These are phyloP conservation scores for Dillenia suffruticosa DNA, from an alignment of 164 flowering plant genomes.

Conservation along the genomic window DNA sequence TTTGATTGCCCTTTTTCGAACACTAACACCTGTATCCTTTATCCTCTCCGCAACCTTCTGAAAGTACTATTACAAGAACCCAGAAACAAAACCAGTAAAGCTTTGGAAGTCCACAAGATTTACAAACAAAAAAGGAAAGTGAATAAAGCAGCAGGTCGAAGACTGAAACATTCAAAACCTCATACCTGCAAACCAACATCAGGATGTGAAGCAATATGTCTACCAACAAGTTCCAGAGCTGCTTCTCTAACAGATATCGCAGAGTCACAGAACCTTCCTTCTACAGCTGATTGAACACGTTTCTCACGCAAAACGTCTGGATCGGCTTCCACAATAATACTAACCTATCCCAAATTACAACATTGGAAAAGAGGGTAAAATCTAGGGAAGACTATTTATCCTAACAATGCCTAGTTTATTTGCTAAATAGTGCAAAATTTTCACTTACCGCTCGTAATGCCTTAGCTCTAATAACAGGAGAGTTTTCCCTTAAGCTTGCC, in stretches of 20 bases:
- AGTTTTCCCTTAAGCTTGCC: conserved; percentile 89
- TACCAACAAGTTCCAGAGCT: conserved; percentile 94
- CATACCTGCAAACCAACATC: conserved; percentile 93
- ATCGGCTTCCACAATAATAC: conserved; percentile 94
- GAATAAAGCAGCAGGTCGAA: no score
- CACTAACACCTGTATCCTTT: conserved; percentile 98
- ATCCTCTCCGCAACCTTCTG: conserved; percentile 93
- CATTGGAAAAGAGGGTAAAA: background rate
- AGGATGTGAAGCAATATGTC: conserved; percentile 98
- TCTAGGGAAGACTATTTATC: background rate
- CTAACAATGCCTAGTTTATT: background rate
- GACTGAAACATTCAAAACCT: background rate
- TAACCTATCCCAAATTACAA: conserved; percentile 52
- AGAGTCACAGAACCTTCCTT: conserved; percentile 95
- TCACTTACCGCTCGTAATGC: conserved; percentile 85
- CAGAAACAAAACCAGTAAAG: background rate
- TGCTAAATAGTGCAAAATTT: conserved; percentile 4
- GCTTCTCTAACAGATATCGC: conserved; percentile 97
- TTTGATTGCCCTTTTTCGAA: conserved; percentile 93
- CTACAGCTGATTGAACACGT: conserved; percentile 92
- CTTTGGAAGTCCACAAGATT: no score
- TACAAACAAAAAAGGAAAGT: no score
- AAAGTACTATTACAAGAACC: conserved; percentile 59
- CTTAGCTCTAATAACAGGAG: conserved; percentile 87
- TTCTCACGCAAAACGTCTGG: conserved; percentile 89